A percentile compares a stretch with the other conserved stretches of the same genome.
Evolutionary conservation across 2,329 filamentous ascomycete species (phyloP).

Genomic region (Leptographium galeiforme): DNA sequence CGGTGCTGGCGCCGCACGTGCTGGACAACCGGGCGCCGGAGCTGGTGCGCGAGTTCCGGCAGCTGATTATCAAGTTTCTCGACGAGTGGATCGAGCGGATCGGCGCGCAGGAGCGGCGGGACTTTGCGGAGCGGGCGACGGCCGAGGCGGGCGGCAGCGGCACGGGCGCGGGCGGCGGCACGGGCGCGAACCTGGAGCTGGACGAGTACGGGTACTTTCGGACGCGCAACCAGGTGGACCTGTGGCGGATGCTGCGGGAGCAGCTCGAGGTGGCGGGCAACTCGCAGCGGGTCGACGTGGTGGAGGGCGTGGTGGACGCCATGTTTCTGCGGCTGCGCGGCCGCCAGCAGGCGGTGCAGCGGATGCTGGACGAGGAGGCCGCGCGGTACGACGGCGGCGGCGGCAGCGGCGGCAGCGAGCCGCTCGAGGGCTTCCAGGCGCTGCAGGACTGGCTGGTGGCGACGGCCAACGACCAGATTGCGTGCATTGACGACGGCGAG

Average conservation of each 20-base stretch:
- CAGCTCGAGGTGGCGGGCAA: slow-evolving; percentile 76
- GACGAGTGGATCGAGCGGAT: slow-evolving; percentile 98
- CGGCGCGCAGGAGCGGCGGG: slow-evolving; percentile 64
- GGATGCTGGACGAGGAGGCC: slow-evolving; percentile 76
- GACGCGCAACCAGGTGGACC: slow-evolving; percentile 79
- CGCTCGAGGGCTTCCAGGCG: slow-evolving; percentile 55
- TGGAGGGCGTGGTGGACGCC: slow-evolving; percentile 88
- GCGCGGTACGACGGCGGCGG: slow-evolving; percentile 51
- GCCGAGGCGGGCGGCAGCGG: neutral
- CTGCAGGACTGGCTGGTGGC: slow-evolving; percentile 94
- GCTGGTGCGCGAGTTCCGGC: slow-evolving; percentile 83
- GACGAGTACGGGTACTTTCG: slow-evolving; percentile 86
- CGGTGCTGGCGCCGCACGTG: slow-evolving; percentile 58
- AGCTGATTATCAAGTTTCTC: slow-evolving; percentile 87
- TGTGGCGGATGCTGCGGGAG: slow-evolving; percentile 96
- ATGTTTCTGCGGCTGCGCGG: slow-evolving; percentile 81
- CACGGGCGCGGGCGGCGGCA: slow-evolving; percentile 25
- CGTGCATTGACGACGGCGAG: slow-evolving; percentile 87
- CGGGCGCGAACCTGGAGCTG: slow-evolving; percentile 63
- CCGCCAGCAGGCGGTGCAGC: slow-evolving; percentile 76
- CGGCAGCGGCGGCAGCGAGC: slow-evolving; percentile 26
- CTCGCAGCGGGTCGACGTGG: slow-evolving; percentile 76
- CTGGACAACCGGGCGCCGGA: slow-evolving; percentile 84
- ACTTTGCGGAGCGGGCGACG: slow-evolving; percentile 65
- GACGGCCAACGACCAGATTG: slow-evolving; percentile 96